Conservation (phyloP, 73 alveolate genomes). For the Symbiodinium pilosum region DNA sequence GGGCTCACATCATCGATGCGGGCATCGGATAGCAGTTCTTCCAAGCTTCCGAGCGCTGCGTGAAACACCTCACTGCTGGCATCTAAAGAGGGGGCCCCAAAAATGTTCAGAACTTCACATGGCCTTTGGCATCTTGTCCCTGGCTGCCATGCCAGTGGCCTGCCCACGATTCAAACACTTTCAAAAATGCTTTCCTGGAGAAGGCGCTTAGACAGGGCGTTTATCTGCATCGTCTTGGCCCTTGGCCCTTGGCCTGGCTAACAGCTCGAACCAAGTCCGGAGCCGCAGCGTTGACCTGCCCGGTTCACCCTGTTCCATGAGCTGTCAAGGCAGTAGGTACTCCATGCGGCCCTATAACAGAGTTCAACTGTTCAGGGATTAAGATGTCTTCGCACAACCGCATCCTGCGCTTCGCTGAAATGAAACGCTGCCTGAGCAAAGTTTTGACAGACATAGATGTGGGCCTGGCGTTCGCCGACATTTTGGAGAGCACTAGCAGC, state of each 20-base stretch:
- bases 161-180: too few species aligned
- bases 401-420: too few species aligned
- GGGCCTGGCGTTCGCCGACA: not conserved
- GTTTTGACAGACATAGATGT: not conserved
- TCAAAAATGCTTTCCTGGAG: too few species aligned
- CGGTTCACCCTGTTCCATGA: too few species aligned
- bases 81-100: not conserved
- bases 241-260: not conserved
- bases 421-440: not conserved
- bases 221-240: not conserved
- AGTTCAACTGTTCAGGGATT: too few species aligned
- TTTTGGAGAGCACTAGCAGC: too few species aligned
- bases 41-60: not conserved
- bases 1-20: conserved; percentile 25
- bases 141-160: conserved; percentile 65
- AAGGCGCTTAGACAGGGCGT: too few species aligned
- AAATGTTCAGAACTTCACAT: not conserved
- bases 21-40: conserved; percentile 39
- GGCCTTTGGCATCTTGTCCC: conserved; percentile 78
- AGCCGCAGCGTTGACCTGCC: conserved; percentile 2
- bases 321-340: too few species aligned
- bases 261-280: conserved; percentile 33
- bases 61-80: not conserved
- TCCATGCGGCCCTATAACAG: not conserved
- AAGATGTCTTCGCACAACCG: too few species aligned